Evolutionary conservation across 495 filamentous ascomycete species (phyloP), one percentile per base, ranked within the genome.

Genomic region (Platismatia glauca): DNA sequence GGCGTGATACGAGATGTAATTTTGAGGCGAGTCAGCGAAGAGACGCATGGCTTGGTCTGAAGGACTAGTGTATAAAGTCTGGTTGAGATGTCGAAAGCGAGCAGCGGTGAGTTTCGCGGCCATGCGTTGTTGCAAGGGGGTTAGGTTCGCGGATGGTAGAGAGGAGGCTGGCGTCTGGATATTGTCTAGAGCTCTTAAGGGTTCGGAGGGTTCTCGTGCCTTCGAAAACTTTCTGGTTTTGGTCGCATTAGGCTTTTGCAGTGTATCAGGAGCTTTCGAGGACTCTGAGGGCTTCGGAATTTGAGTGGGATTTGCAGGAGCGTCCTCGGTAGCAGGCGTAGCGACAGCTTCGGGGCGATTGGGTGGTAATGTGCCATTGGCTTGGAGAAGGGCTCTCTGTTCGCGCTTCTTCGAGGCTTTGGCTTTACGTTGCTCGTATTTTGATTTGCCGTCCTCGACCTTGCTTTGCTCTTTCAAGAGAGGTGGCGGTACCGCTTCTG

Each of bases 21-120:
- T 87, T 64, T 94, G 89, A 0, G 94, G 94, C 63, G 86, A 88
- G 12, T 85, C 73, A 46, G 79, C 72, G 78, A 97, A 97, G 44
- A 96, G 82, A 61, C 82, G 72, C 61, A 93, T 82, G 20, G 92
- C 86, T 56, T 91, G 82, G 50, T 77, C 73, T 2, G 94, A 98
- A 20, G 91, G 88, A 8, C 87, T 90, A 15, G 92, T 97, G 74
- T 97, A 97, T 31, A 97, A 88, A 6, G 88, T 91, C 75, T 98
- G 86, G 76, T 98, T 98, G 64, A 98, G 84, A 72, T 97, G 90
- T 67, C 94, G 91, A 83, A 98, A 98, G 63, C 94, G 93, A 18
- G 94, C 91, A 7, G 89, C 91, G 61, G 91, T 81, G 60, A 98
- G 85, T 75, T 97, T 97, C 64, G 89, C 84, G 61, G 88, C 88